Conservation (phyloP, 2,329 filamentous ascomycete genomes). For the Penicillium sp. region DNA sequence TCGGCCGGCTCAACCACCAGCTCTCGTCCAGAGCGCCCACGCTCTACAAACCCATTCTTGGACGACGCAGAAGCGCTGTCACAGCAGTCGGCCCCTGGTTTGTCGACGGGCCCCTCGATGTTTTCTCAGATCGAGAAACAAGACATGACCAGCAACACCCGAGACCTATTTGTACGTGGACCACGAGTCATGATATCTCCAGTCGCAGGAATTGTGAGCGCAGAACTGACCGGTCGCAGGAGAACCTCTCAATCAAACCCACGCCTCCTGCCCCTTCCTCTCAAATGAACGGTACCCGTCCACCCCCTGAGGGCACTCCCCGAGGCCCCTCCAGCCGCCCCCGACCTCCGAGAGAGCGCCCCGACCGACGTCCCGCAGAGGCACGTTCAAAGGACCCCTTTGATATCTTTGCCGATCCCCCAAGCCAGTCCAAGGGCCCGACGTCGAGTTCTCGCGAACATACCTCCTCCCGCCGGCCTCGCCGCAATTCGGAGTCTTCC, state of each 20-base stretch:
- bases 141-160: constrained; percentile 55
- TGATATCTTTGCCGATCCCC: constrained; percentile 58
- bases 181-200: not conserved
- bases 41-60: constrained; percentile 68
- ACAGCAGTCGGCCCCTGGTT: constrained; percentile 42
- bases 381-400: constrained; percentile 43
- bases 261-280: constrained; percentile 25
- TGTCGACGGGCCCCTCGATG: constrained; percentile 34
- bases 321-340: constrained; percentile 36
- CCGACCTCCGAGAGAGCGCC: constrained; percentile 35
- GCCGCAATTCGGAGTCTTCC: constrained; percentile 70
- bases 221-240: constrained; percentile 34
- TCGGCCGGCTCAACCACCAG: constrained; percentile 39
- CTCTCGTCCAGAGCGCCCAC: constrained; percentile 52
- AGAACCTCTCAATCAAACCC: constrained; percentile 47
- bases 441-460: constrained; percentile 36
- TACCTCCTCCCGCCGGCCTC: constrained; percentile 47
- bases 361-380: constrained; percentile 28
- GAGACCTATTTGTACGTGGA: constrained; percentile 66
- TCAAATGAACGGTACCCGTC: constrained; percentile 46
- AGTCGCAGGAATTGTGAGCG: not conserved
- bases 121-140: constrained; percentile 44
- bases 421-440: constrained; percentile 35
- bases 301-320: constrained; percentile 41
- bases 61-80: constrained; percentile 53